Conservation (phyloP, 2,329 filamentous ascomycete genomes). For the Penicillium italicum region DNA sequence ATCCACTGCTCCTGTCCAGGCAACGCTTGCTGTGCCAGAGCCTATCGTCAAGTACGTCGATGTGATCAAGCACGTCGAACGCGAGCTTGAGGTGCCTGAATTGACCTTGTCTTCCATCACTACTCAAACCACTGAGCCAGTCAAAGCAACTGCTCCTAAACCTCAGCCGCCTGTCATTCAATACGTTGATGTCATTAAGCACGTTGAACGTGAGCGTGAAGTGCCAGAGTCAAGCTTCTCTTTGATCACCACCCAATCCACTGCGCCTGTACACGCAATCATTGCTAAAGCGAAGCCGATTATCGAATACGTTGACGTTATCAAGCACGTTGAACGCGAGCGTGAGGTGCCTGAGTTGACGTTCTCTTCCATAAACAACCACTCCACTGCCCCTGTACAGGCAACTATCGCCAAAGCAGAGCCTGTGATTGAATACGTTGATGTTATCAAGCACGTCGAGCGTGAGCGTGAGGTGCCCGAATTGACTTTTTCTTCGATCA, state of each 20-base stretch:
- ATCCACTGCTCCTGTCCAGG: slow-evolving; percentile 24
- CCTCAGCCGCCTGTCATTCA: neutral
- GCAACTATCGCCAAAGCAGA: slow-evolving; percentile 8
- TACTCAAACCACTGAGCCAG: too few relatives aligned
- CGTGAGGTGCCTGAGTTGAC: slow-evolving; percentile 23
- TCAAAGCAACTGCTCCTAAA: too few relatives aligned
- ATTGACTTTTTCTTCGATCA: slow-evolving; percentile 30
- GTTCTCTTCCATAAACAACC: slow-evolving; percentile 28
- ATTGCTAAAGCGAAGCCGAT: slow-evolving; percentile 17
- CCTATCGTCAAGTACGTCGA: slow-evolving; percentile 9
- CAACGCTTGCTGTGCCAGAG: slow-evolving; percentile 19
- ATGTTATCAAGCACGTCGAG: slow-evolving; percentile 6
- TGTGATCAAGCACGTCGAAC: slow-evolving; percentile 12
- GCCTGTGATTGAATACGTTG: slow-evolving; percentile 16
- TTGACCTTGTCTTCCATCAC: slow-evolving; percentile 8
- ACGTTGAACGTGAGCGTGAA: slow-evolving; percentile 7
- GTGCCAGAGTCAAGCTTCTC: slow-evolving; percentile 27
- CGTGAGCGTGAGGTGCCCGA: slow-evolving; percentile 10
- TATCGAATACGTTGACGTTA: slow-evolving; percentile 6
- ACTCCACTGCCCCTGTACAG: slow-evolving; percentile 33
- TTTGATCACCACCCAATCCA: slow-evolving; percentile 27
- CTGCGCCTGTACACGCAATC: slow-evolving; percentile 25
- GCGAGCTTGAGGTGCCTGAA: slow-evolving; percentile 13
- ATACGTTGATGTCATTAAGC: slow-evolving; percentile 1
- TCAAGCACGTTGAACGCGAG: slow-evolving; percentile 11